These are phyloP conservation scores for Pestalotiopsis sp. DNA, from an alignment of 2,329 filamentous ascomycete genomes.

Conservation along the genomic window DNA sequence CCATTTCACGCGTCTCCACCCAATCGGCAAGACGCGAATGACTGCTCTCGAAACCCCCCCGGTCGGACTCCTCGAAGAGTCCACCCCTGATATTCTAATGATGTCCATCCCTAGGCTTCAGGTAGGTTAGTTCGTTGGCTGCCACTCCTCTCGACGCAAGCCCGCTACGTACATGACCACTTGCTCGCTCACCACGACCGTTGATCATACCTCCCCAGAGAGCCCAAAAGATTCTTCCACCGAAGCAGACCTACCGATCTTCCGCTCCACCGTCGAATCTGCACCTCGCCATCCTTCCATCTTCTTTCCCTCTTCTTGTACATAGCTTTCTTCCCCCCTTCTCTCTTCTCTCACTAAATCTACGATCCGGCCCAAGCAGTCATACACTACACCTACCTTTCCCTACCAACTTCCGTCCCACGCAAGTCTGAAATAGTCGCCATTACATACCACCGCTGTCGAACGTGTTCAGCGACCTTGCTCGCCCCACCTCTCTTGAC, in stretches of 20 bases:
- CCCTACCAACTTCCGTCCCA: too few species aligned
- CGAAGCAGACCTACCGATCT: background rate
- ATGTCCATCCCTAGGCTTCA: background rate
- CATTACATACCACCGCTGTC: background rate
- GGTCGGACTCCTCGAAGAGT: conserved; percentile 5
- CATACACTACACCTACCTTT: too few species aligned
- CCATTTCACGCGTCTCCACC: conserved; percentile 28
- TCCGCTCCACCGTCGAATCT: background rate
- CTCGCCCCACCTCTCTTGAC: background rate
- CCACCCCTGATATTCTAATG: conserved; percentile 14
- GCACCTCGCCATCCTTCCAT: background rate
- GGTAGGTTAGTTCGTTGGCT: background rate
- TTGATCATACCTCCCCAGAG: background rate
- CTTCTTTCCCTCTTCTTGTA: background rate
- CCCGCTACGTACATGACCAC: background rate
- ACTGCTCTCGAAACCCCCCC: conserved; percentile 10
- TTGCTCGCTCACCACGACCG: background rate
- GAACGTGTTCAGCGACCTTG: background rate
- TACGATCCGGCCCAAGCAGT: too few species aligned
- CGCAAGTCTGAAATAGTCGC: background rate
- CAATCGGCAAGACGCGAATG: conserved; percentile 23
- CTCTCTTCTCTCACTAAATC: background rate
- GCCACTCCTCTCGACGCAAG: background rate
- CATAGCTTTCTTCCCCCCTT: background rate
- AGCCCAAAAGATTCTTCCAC: background rate